phyloP scores from a whole-genome alignment of 768 basidiomycete species.

The Pleurotus cornucopiae region DNA sequence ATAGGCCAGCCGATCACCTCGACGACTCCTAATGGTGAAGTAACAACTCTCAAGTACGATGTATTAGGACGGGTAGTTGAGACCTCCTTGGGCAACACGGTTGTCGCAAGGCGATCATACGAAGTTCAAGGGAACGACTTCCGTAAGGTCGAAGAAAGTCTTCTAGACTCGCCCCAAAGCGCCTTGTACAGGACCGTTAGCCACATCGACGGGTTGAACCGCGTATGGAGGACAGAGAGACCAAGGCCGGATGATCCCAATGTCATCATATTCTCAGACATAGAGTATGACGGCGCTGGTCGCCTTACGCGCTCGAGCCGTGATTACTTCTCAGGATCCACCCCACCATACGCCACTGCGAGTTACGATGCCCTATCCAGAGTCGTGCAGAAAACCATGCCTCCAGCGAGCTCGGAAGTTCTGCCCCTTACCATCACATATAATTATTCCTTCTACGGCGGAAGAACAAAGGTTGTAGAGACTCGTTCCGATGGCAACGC shows the following conservation, averaged over 20 bases:
- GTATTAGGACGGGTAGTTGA: background rate
- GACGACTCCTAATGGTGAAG: slow-evolving; percentile 1
- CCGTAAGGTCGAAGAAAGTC: background rate
- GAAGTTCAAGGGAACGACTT: background rate
- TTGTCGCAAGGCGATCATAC: background rate
- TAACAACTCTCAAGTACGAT: background rate
- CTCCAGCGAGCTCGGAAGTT: background rate
- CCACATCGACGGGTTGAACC: background rate
- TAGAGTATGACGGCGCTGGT: slow-evolving; percentile 1
- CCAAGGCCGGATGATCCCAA: background rate
- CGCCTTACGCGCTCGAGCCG: background rate
- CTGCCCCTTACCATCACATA: background rate
- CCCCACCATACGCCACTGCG: background rate
- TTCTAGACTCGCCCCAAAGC: background rate
- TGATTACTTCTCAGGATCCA: slow-evolving; percentile 3
- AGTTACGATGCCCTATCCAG: background rate
- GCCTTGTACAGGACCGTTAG: background rate
- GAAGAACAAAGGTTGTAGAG: background rate
- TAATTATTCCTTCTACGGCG: background rate
- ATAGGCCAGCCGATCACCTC: background rate
- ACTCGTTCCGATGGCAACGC: background rate
- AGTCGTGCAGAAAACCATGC: background rate
- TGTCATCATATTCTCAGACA: background rate
- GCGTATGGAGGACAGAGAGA: background rate
- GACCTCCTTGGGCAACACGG: background rate